These are phyloP conservation scores for Prunus campanulata DNA, from an alignment of 306 rosid species.

Conservation along the genomic window DNA sequence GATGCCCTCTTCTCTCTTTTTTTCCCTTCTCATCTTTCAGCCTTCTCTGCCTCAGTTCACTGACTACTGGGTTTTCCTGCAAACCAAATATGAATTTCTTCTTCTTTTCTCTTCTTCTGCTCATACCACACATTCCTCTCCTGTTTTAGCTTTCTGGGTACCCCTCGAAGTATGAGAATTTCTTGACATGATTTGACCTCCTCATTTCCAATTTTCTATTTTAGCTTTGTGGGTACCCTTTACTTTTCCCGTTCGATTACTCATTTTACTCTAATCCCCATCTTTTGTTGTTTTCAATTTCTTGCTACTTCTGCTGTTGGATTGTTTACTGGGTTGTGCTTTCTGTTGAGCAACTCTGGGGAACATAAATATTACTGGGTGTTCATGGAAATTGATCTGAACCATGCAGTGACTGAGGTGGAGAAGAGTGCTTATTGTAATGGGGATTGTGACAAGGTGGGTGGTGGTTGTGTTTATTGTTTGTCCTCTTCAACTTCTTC, in stretches of 20 bases:
- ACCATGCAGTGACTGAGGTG: slow-evolving; percentile 73
- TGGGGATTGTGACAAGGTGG: slow-evolving; percentile 58
- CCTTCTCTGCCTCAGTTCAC: slow-evolving; percentile 8
- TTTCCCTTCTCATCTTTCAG: not conserved
- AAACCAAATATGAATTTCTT: slow-evolving; percentile 38
- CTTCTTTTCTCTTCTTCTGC: slow-evolving; percentile 36
- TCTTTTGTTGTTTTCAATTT: slow-evolving; percentile 5
- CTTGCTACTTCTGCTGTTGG: slow-evolving; percentile 20
- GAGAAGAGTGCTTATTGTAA: slow-evolving; percentile 61
- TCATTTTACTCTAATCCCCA: slow-evolving; percentile 16
- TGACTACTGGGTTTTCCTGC: slow-evolving; percentile 24
- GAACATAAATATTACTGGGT: slow-evolving; percentile 34
- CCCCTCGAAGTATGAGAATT: slow-evolving; percentile 49
- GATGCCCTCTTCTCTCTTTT: slow-evolving; percentile 25
- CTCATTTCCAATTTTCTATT: slow-evolving; percentile 52
- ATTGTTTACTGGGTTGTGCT: slow-evolving; percentile 20
- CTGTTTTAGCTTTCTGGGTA: slow-evolving; percentile 44
- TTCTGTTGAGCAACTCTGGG: slow-evolving; percentile 26
- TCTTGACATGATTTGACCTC: slow-evolving; percentile 65
- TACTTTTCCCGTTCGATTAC: slow-evolving; percentile 42
- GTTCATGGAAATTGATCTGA: slow-evolving; percentile 99
- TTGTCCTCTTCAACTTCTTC: slow-evolving; percentile 71
- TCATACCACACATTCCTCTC: not conserved
- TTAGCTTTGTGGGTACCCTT: slow-evolving; percentile 36
- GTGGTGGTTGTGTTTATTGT: slow-evolving; percentile 47